These are phyloP conservation scores for Basipetospora chlamydospora DNA, from an alignment of 2,329 filamentous ascomycete genomes.

Conservation along the genomic window DNA sequence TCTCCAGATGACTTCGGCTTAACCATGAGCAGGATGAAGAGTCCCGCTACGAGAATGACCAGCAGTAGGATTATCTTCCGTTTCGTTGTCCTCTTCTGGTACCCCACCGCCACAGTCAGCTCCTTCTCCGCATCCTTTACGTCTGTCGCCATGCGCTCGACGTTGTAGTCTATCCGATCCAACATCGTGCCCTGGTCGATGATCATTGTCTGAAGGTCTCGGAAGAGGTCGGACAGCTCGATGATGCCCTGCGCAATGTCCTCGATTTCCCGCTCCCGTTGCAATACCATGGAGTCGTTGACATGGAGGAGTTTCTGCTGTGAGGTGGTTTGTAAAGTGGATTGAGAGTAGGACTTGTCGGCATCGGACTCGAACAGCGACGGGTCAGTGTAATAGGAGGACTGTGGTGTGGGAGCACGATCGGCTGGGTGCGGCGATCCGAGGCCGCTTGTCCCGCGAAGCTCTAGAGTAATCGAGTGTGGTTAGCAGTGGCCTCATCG, in stretches of 20 bases:
- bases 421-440: conserved; percentile 34
- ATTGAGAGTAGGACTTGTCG: conserved; percentile 83
- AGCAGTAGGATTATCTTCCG: conserved; percentile 87
- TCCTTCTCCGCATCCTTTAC: conserved; percentile 90
- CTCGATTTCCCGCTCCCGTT: conserved; percentile 92
- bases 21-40: conserved; percentile 71
- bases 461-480: conserved; percentile 37
- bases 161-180: conserved; percentile 94
- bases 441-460: conserved; percentile 55
- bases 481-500: not conserved
- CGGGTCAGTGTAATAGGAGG: conserved; percentile 57
- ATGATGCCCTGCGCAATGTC: conserved; percentile 98
- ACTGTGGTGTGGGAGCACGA: conserved; percentile 33
- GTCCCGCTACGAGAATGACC: conserved; percentile 65
- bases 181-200: conserved; percentile 85
- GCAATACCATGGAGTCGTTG: conserved; percentile 73
- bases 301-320: conserved; percentile 53
- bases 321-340: conserved; percentile 66
- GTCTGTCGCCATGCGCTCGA: conserved; percentile 86
- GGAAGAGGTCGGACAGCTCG: conserved; percentile 89
- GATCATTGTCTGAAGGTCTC: conserved; percentile 90
- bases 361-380: conserved; percentile 87
- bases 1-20: too few species aligned
- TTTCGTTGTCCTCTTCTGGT: conserved; percentile 79
- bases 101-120: conserved; percentile 72